These are phyloP conservation scores for Iberis pinnata DNA, from an alignment of 345 rosid genomes.

Conservation along the genomic window DNA sequence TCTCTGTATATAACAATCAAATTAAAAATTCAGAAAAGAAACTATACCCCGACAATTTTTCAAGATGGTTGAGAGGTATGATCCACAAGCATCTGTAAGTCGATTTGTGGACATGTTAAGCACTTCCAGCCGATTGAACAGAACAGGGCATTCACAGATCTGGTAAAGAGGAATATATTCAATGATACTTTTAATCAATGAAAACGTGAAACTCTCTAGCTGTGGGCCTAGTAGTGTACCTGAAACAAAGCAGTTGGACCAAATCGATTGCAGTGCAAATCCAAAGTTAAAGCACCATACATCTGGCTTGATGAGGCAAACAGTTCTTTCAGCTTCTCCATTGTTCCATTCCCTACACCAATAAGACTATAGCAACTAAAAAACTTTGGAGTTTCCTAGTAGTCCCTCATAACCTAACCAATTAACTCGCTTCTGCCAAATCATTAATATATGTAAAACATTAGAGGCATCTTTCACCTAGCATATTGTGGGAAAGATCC, in stretches of 20 bases:
- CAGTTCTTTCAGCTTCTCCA: conserved; percentile 77
- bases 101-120: conserved; percentile 90
- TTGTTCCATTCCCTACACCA: conserved; percentile 79
- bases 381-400: background rate
- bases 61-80: conserved; percentile 79
- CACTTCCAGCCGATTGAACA: conserved; percentile 74
- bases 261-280: conserved; percentile 90
- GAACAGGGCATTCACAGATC: conserved; percentile 91
- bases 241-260: conserved; percentile 93
- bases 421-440: too few relatives aligned
- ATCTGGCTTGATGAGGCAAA: conserved; percentile 62
- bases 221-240: conserved; percentile 37
- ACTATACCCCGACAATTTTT: conserved; percentile 65
- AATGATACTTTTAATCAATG: conserved; percentile 16
- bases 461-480: conserved; percentile 47
- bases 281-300: conserved; percentile 78
- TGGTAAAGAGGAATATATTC: conserved; percentile 28
- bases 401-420: conserved; percentile 8
- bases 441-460: background rate
- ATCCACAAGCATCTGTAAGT: conserved; percentile 96
- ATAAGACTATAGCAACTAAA: conserved; percentile 24
- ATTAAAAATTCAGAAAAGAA: background rate
- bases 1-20: conserved; percentile 1
- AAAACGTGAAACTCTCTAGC: conserved; percentile 16
- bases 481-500: conserved; percentile 79